Evolutionary conservation across 768 basidiomycete genomes (phyloP).

Genomic region (Lanmaoa pseudosensibilis): DNA sequence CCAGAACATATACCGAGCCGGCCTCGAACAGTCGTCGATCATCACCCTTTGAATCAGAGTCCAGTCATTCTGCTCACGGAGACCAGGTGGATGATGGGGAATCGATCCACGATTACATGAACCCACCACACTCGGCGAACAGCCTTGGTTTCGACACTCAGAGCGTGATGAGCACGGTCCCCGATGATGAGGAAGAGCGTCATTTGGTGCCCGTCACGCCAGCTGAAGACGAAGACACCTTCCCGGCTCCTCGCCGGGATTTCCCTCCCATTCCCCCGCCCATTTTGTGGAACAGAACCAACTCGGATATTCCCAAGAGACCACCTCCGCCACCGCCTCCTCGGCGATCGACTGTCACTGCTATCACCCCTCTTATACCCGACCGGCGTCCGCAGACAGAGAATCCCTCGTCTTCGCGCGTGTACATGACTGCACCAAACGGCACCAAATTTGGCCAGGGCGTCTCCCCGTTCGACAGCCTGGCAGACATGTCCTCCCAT

Average conservation of each 20-base stretch:
- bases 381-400: slow-evolving; percentile 34
- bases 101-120: slow-evolving; percentile 16
- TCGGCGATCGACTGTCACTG: slow-evolving; percentile 40
- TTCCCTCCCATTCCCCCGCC: slow-evolving; percentile 10
- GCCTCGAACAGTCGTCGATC: slow-evolving; percentile 22
- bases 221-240: slow-evolving; percentile 25
- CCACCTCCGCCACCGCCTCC: slow-evolving; percentile 67
- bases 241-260: slow-evolving; percentile 20
- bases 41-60: slow-evolving; percentile 36
- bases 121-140: slow-evolving; percentile 26
- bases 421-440: slow-evolving; percentile 32
- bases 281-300: slow-evolving; percentile 26
- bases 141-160: slow-evolving; percentile 36
- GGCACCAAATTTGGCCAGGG: slow-evolving; percentile 37
- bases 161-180: slow-evolving; percentile 42
- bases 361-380: slow-evolving; percentile 47
- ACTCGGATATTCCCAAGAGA: slow-evolving; percentile 35
- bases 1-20: slow-evolving; percentile 67
- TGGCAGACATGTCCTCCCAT: slow-evolving; percentile 45
- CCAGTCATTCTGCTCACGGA: slow-evolving; percentile 10
- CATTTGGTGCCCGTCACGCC: slow-evolving; percentile 32
- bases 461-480: slow-evolving; percentile 67
- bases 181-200: slow-evolving; percentile 47
- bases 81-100: slow-evolving; percentile 29
- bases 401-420: slow-evolving; percentile 15